These are phyloP conservation scores for Grifola frondosa DNA, from an alignment of 1,284 basidiomycete genomes.

Conservation along the genomic window DNA sequence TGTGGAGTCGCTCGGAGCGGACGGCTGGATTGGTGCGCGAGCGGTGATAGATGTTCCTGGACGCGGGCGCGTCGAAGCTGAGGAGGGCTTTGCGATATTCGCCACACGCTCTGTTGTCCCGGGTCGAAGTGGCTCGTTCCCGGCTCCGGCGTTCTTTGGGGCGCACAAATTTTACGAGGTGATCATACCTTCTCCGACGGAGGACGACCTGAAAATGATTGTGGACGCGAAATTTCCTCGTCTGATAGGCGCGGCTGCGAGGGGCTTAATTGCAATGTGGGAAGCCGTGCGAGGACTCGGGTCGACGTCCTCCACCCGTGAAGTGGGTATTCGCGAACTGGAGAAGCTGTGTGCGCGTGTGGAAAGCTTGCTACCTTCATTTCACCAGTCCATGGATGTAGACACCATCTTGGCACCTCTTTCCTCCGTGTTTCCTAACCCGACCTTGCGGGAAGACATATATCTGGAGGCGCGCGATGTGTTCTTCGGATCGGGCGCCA, in stretches of 20 bases:
- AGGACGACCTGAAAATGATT: constrained; percentile 70
- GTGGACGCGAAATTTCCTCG: constrained; percentile 64
- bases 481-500: constrained; percentile 78
- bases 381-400: constrained; percentile 45
- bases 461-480: constrained; percentile 90
- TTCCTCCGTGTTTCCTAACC: constrained; percentile 64
- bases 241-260: constrained; percentile 48
- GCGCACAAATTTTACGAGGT: constrained; percentile 81
- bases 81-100: constrained; percentile 76
- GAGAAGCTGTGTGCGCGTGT: constrained; percentile 87
- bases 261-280: constrained; percentile 68
- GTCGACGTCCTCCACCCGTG: constrained; percentile 49
- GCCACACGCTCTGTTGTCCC: constrained; percentile 70
- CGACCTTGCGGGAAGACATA: constrained; percentile 83
- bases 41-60: constrained; percentile 72
- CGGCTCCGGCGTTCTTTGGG: constrained; percentile 72
- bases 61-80: constrained; percentile 67
- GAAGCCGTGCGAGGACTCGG: constrained; percentile 49
- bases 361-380: constrained; percentile 56
- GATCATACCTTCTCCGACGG: constrained; percentile 57
- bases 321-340: constrained; percentile 82
- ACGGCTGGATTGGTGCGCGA: constrained; percentile 75
- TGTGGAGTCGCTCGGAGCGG: constrained; percentile 73
- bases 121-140: constrained; percentile 43
- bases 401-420: constrained; percentile 35